Conservation (phyloP, 2,329 filamentous ascomycete genomes). For the Colletotrichum orchidophilum region DNA sequence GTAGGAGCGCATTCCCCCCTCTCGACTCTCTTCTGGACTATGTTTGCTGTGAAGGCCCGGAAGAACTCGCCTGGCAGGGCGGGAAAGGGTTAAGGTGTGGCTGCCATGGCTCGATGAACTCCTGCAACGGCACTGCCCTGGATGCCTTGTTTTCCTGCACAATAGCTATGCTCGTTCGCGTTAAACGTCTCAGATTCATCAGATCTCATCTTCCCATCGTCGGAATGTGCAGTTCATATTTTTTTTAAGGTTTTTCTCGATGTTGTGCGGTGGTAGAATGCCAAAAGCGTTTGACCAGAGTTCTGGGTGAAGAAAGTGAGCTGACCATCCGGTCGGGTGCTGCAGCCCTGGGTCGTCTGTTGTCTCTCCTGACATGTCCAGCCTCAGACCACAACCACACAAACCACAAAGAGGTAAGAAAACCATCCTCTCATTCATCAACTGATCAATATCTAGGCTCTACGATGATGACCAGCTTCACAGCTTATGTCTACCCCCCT, state of each 20-base stretch:
- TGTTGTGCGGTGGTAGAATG: neutral
- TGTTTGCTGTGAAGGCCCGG: neutral
- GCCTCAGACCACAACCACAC: neutral
- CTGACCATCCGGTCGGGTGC: neutral
- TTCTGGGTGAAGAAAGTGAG: neutral
- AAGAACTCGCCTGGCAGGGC: neutral
- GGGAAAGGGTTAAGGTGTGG: neutral
- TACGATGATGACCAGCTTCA: neutral
- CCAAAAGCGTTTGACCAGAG: neutral
- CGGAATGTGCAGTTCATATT: neutral
- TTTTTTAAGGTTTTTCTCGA: neutral
- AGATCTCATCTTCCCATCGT: conserved; percentile 8
- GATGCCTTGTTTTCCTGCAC: neutral
- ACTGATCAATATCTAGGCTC: neutral
- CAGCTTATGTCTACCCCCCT: conserved; percentile 11
- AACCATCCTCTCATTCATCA: neutral
- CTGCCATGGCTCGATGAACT: neutral
- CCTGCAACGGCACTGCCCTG: neutral
- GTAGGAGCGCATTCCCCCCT: conserved; percentile 1
- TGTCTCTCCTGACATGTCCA: neutral
- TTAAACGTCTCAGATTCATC: neutral
- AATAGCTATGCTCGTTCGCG: neutral
- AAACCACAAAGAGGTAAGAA: neutral
- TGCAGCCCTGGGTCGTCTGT: neutral
- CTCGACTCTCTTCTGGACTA: neutral